Conservation (phyloP, 306 rosid species). For the Argentina anserina region DNA sequence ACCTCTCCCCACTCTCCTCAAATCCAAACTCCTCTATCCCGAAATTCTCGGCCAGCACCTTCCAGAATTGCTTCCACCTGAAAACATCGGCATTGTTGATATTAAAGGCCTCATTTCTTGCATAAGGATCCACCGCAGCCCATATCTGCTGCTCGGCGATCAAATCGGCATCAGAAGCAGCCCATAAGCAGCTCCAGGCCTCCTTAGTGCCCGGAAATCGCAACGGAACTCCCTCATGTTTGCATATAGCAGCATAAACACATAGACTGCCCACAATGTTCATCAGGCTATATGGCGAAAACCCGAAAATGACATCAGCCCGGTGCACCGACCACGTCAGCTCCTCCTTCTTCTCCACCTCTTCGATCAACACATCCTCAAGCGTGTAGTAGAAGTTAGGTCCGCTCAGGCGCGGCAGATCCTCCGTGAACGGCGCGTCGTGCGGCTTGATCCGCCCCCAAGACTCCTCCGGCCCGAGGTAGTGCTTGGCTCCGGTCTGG, state of each 20-base stretch:
- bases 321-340: conserved; percentile 64
- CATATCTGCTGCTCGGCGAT: conserved; percentile 74
- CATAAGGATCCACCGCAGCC: conserved; percentile 73
- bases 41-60: conserved; percentile 62
- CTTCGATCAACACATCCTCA: conserved; percentile 53
- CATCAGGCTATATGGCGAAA: conserved; percentile 71
- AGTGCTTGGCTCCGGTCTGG: conserved; percentile 66
- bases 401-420: conserved; percentile 47
- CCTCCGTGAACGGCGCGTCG: conserved; percentile 68
- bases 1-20: conserved; percentile 28
- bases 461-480: conserved; percentile 45
- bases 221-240: conserved; percentile 53
- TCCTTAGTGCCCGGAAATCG: conserved; percentile 50
- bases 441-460: conserved; percentile 29
- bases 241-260: conserved; percentile 68
- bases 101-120: conserved; percentile 59
- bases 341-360: conserved; percentile 40
- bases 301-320: conserved; percentile 50
- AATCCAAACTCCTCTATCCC: conserved; percentile 60
- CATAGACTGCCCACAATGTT: conserved; percentile 45
- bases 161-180: conserved; percentile 64
- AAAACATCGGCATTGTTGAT: conserved; percentile 58
- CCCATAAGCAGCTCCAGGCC: conserved; percentile 46
- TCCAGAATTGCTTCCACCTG: conserved; percentile 69
- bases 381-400: conserved; percentile 59